Evolutionary conservation across 1,284 basidiomycete species (phyloP).

Genomic region (Exobasidium cylindrosporum): DNA sequence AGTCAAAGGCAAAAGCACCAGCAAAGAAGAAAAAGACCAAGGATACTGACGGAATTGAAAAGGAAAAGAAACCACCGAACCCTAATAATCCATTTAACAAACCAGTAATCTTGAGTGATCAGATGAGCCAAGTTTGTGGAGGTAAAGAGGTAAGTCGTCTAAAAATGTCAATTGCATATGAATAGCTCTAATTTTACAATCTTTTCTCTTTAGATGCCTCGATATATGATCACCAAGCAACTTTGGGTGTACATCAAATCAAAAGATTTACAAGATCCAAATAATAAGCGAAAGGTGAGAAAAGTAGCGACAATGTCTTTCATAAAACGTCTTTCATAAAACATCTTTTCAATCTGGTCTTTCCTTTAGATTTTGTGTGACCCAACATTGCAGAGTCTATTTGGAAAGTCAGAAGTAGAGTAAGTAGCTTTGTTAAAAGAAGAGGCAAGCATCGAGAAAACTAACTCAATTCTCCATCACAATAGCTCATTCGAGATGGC

Average conservation of each 20-base stretch:
- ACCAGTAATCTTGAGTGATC: constrained; percentile 42
- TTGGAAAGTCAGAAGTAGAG: constrained; percentile 72
- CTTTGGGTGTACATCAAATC: constrained; percentile 80
- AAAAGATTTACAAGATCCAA: constrained; percentile 74
- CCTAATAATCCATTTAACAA: constrained; percentile 53
- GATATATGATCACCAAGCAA: constrained; percentile 82
- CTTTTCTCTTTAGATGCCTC: constrained; percentile 61
- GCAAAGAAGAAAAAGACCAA: constrained; percentile 46
- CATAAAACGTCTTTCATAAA: not conserved
- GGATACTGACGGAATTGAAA: constrained; percentile 22
- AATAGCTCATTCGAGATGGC: constrained; percentile 53
- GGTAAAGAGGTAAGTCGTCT: constrained; percentile 35
- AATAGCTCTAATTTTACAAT: not conserved
- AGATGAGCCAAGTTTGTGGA: constrained; percentile 51
- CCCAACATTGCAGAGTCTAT: constrained; percentile 66
- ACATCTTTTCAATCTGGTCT: not conserved
- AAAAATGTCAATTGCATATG: not conserved
- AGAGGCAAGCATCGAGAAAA: not conserved
- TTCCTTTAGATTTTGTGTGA: constrained; percentile 74
- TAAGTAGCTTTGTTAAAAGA: not conserved
- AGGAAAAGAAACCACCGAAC: constrained; percentile 41
- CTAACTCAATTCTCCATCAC: not conserved
- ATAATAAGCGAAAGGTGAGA: constrained; percentile 62
- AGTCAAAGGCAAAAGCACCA: constrained; percentile 17
- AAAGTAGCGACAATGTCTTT: not conserved